Percentiles rank a stretch among this genome's conserved stretches.
These are phyloP conservation scores for Populus hybrid DNA, from an alignment of 441 rosid genomes.

Conservation along the genomic window DNA sequence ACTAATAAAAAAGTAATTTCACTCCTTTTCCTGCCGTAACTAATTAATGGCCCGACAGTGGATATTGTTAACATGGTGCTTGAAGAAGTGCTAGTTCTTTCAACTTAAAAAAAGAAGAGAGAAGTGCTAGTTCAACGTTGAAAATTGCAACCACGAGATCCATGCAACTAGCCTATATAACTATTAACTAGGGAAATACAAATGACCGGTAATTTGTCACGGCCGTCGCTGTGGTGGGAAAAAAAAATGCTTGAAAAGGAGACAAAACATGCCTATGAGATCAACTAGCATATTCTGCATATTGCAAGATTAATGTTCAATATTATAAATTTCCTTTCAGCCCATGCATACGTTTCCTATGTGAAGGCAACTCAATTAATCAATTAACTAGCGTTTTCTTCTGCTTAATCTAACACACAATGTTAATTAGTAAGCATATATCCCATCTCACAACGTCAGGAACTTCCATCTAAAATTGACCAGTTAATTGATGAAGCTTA, in stretches of 20 bases:
- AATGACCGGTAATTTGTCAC: conserved; percentile 13
- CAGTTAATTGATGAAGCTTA: no score
- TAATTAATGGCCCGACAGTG: no score
- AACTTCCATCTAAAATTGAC: no score
- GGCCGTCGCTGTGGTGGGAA: background rate
- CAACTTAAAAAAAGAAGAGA: no score
- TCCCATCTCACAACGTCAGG: background rate
- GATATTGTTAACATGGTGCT: no score
- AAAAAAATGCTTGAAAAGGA: conserved; percentile 2
- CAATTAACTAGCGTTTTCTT: background rate
- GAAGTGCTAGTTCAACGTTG: background rate
- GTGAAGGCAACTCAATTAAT: background rate
- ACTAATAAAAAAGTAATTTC: no score
- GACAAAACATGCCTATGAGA: conserved; percentile 12
- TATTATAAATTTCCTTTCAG: background rate
- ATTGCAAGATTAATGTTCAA: background rate
- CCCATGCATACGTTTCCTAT: background rate
- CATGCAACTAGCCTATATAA: background rate
- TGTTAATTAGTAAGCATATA: background rate
- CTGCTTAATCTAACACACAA: background rate
- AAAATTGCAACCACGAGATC: background rate
- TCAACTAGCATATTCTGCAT: background rate
- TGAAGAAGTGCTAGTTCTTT: background rate
- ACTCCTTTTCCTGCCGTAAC: no score
- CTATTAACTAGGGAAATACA: conserved; percentile 8